phyloP scores from a whole-genome alignment of 305 asterid genomes.

The Fraxinus albicans region DNA sequence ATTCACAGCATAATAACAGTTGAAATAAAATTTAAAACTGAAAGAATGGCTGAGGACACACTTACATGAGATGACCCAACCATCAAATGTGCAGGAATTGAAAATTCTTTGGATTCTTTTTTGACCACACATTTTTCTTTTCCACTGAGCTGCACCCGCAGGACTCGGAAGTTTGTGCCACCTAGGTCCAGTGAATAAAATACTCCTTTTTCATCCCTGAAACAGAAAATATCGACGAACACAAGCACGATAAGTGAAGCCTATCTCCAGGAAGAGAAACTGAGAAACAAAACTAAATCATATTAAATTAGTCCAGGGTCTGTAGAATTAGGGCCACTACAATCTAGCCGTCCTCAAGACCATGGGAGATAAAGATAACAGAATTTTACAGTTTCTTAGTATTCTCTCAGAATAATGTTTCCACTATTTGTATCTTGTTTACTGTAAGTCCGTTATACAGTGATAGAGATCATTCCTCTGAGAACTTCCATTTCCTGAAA shows the following conservation, averaged over 20 bases:
- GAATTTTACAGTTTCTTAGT: background rate
- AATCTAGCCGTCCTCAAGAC: background rate
- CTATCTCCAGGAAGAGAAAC: background rate
- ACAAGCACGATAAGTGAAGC: conserved; percentile 3
- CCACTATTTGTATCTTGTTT: background rate
- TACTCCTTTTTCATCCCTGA: conserved; percentile 76
- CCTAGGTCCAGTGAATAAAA: conserved; percentile 90
- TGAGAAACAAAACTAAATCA: background rate
- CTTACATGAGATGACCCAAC: conserved; percentile 77
- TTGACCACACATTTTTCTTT: conserved; percentile 39
- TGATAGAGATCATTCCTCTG: background rate
- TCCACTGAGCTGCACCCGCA: conserved; percentile 79
- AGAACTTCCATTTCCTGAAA: background rate
- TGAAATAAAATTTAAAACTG: background rate
- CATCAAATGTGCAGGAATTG: conserved; percentile 90
- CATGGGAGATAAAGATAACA: background rate
- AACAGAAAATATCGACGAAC: conserved; percentile 21
- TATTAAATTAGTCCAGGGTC: background rate
- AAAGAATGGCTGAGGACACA: conserved; percentile 3
- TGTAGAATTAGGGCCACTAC: background rate
- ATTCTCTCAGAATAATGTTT: background rate
- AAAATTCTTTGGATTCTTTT: conserved; percentile 60
- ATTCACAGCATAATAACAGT: conserved; percentile 3
- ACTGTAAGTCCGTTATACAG: background rate
- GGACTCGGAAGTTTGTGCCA: conserved; percentile 86